phyloP scores from a whole-genome alignment of 2,329 filamentous ascomycete species.

The Drechslera avenae region DNA sequence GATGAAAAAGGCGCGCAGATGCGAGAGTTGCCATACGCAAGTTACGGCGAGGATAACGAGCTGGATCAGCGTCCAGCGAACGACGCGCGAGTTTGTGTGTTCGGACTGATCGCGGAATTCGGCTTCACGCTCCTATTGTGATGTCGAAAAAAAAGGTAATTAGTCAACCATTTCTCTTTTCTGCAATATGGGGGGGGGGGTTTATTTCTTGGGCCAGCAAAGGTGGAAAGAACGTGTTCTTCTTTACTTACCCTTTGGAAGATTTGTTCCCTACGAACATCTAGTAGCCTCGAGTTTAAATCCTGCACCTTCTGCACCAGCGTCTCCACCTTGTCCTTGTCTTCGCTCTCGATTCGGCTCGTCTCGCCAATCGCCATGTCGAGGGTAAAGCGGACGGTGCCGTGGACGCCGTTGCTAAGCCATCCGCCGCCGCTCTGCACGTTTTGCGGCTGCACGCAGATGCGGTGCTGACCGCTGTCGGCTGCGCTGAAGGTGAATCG shows the following conservation, averaged over 20 bases:
- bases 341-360: conserved; percentile 87
- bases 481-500: conserved; percentile 95
- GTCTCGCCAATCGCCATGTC: conserved; percentile 96
- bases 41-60: conserved; percentile 81
- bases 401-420: conserved; percentile 70
- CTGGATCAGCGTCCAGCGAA: conserved; percentile 93
- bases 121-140: conserved; percentile 89
- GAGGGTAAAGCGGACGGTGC: conserved; percentile 80
- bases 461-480: conserved; percentile 91
- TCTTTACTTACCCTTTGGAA: conserved; percentile 76
- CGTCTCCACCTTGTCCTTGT: conserved; percentile 91
- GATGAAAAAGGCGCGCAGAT: conserved; percentile 97
- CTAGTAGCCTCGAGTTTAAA: conserved; percentile 82
- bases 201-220: too few relatives aligned
- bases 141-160: too few relatives aligned
- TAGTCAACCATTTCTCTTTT: too few relatives aligned
- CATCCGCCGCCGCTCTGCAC: conserved; percentile 71
- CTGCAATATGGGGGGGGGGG: too few relatives aligned
- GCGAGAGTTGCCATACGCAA: conserved; percentile 95
- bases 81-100: conserved; percentile 85
- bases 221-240: conserved; percentile 27
- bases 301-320: conserved; percentile 88
- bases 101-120: conserved; percentile 99
- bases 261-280: conserved; percentile 92
- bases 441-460: conserved; percentile 90